Evolutionary conservation across 768 basidiomycete species (phyloP).

Genomic region (Lenzites betulinus): DNA sequence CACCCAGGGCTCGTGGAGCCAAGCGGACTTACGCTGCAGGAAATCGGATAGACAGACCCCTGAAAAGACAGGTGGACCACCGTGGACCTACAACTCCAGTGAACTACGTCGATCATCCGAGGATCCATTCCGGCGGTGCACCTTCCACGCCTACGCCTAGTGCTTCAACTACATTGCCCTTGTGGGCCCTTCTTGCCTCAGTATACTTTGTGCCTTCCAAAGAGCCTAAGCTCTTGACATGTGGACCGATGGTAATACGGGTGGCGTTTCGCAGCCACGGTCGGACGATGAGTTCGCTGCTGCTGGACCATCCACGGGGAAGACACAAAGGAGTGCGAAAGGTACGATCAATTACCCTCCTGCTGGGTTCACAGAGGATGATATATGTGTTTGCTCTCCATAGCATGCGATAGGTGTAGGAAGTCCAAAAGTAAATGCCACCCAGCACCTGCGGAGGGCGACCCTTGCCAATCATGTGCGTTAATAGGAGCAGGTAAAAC

Average conservation of each 20-base stretch:
- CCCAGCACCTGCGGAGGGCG: constrained; percentile 59
- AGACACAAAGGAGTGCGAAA: constrained; percentile 16
- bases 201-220: too few relatives aligned
- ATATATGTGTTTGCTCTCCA: too few relatives aligned
- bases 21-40: too few relatives aligned
- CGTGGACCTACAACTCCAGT: constrained; percentile 13
- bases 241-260: too few relatives aligned
- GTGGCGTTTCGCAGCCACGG: not conserved
- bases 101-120: too few relatives aligned
- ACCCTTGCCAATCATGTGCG: constrained; percentile 60
- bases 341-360: not conserved
- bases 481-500: constrained; percentile 41
- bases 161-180: too few relatives aligned
- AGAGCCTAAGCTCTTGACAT: too few relatives aligned
- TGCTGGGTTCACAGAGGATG: not conserved
- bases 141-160: too few relatives aligned
- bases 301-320: not conserved
- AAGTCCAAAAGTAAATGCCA: constrained; percentile 91
- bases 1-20: too few relatives aligned
- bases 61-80: constrained; percentile 5
- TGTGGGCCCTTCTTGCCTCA: too few relatives aligned
- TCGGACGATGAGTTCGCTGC: constrained; percentile 7
- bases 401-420: constrained; percentile 86
- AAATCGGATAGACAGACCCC: too few relatives aligned
- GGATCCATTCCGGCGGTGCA: too few relatives aligned